A percentile compares a stretch with the other conserved stretches of the same genome.
phyloP scores from a whole-genome alignment of 768 basidiomycete genomes.

The Psilocybe azurescens region DNA sequence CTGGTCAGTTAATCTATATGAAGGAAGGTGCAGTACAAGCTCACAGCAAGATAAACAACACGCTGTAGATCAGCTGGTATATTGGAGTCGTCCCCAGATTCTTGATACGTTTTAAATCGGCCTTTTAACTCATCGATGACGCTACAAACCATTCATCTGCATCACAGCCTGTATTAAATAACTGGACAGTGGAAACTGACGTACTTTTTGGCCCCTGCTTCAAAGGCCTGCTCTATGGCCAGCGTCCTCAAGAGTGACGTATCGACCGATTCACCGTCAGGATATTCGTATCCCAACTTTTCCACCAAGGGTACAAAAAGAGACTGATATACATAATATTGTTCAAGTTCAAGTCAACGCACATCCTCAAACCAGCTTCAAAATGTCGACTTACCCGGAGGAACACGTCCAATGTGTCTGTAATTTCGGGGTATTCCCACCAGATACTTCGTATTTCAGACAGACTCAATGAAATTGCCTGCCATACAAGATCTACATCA shows the following conservation, averaged over 20 bases:
- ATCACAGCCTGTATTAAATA: slow-evolving; percentile 9
- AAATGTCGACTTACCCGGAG: slow-evolving; percentile 50
- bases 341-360: background rate
- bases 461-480: slow-evolving; percentile 65
- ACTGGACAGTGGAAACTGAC: slow-evolving; percentile 5
- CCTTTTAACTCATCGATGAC: slow-evolving; percentile 73
- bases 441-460: slow-evolving; percentile 63
- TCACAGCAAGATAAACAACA: slow-evolving; percentile 58
- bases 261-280: slow-evolving; percentile 67
- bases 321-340: slow-evolving; percentile 38
- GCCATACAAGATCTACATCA: slow-evolving; percentile 80
- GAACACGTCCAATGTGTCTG: slow-evolving; percentile 62
- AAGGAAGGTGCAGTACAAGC: slow-evolving; percentile 19
- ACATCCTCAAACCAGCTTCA: background rate
- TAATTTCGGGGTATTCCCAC: slow-evolving; percentile 78
- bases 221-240: slow-evolving; percentile 61
- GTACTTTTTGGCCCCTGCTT: slow-evolving; percentile 33
- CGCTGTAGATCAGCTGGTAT: slow-evolving; percentile 83
- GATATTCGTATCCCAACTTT: slow-evolving; percentile 79
- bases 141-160: slow-evolving; percentile 39
- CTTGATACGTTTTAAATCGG: slow-evolving; percentile 74
- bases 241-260: slow-evolving; percentile 74
- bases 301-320: slow-evolving; percentile 80
- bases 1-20: background rate
- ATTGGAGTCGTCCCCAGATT: slow-evolving; percentile 73